Base-by-base conservation (phyloP, 78 protist species). In the Diacronema lutheri region DNA sequence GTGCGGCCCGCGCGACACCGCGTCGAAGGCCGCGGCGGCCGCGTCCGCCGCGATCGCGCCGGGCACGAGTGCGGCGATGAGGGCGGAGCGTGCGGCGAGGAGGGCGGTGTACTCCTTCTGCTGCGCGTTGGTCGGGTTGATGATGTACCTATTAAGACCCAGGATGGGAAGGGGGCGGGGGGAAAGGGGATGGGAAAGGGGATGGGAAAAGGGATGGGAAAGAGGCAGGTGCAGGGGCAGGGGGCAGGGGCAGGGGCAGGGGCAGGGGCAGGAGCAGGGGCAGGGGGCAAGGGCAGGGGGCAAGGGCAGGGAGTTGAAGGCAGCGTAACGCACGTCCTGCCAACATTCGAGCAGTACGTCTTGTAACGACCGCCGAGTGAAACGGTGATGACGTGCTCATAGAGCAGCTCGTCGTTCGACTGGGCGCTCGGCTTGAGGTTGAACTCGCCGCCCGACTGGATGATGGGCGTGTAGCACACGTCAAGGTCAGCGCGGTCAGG, bases 401-500 rank as follows among this genome's bases (percentile, higher is more conserved):
- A 61, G 26, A 83, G 40, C 38, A 0, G 3, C 26, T 85, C 92
- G 56, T 82, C 92, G 40, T 57, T 76, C 26, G 84, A 60, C n/a
- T 33, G 69, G 10, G 93, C 92, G 31, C 62, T 44, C 55, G 83
- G 79, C 35, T 57, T 72, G 29, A 91, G 64, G 58, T 87, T 81
- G 89, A 44, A 64, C 31, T 31, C 33, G 44, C 94, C 95, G 62
- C 97, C 97, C 74, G 89, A 65, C 79, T 92, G 96, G 78, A 94
- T 90, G 79, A 94, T 90, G 29, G 97, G 97, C 26, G 84, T 76
- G 55, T 91, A 88, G 40, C 90, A 79, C 44, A 81, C 56, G 55
- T 93, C 93, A 3, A 91, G 79, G 66, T 37, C 58, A 4, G 90
- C 93, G 12, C 20, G 35, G 57, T 9, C 19, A 3, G 46, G 79